Evolutionary conservation across 2,329 filamentous ascomycete species (phyloP), one percentile per base, ranked within the genome.

Genomic region (Hawksworthiomyces lignivorus): DNA sequence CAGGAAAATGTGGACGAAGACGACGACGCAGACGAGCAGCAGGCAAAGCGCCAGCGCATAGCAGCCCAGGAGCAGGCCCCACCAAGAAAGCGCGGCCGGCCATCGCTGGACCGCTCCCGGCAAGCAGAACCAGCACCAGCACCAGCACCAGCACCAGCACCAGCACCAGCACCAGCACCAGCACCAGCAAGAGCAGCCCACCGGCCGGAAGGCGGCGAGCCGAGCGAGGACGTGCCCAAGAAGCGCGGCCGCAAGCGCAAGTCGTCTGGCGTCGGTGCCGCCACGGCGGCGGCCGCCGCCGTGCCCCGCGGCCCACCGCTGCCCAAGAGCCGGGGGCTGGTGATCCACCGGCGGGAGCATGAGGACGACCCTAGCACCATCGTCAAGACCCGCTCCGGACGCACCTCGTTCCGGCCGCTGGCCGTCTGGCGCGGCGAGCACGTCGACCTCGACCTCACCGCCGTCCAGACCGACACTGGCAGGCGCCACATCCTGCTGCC

Each of bases 351-450:
- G 31, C 65, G 65, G 24, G 65, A 68, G 45, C 32, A 49, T 5
- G 54, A 51, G 2, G 56, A 52, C 27, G 67, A 67, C 8, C 59
- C 65, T 27, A 65, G 67, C 10, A 59, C 65, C 1, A 70, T 79
- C 40, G 67, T 63, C 20, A 67, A 70, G 33, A 85, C 82, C 38
- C 80, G 87, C 41, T 90, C 83, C 11, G 89, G 87, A 3, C 78
- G 92, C 43, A 77, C 79, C 39, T 87, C 85, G 9, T 81, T 87
- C 48, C 77, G 78, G 46, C 92, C 89, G 1, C 64, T 96, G 26
- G 79, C 86, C 20, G 94, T 75, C 58, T 97, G 90, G 90, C 80
- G 80, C 53, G 88, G 88, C 50, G 90, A 97, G 58, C 77, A 76
- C 41, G 77, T 84, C 35, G 75, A 87, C 18, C 86, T 80, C 54